These are phyloP conservation scores for Tetratostichococcus sp. DNA, from an alignment of 139 green algal genomes.

Conservation along the genomic window DNA sequence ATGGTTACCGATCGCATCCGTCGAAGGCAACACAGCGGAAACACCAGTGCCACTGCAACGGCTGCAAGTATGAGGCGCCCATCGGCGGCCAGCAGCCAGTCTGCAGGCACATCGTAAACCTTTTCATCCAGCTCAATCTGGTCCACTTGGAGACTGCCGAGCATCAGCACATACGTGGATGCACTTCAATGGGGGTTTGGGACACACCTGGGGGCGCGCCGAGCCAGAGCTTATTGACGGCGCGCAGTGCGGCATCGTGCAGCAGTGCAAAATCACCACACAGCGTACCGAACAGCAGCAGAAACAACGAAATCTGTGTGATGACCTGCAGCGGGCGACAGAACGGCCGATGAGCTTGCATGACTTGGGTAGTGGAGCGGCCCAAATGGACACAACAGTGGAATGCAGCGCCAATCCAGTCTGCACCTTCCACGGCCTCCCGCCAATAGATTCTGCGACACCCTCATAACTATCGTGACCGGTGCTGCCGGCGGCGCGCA, in stretches of 20 bases:
- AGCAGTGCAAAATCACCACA: constrained; percentile 73
- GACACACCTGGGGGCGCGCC: background rate
- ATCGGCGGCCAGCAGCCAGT: constrained; percentile 27
- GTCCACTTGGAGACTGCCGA: too few relatives aligned
- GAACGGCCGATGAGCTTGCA: background rate
- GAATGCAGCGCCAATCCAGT: constrained; percentile 1
- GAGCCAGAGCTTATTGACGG: background rate
- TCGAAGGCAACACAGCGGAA: constrained; percentile 61
- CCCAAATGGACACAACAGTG: background rate
- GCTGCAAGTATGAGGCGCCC: constrained; percentile 54
- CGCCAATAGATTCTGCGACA: constrained; percentile 52
- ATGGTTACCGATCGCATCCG: constrained; percentile 57
- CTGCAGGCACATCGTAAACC: constrained; percentile 5
- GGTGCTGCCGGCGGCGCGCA: constrained; percentile 41
- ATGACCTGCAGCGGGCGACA: constrained; percentile 37
- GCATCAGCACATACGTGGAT: too few relatives aligned
- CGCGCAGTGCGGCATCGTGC: constrained; percentile 40
- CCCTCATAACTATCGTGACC: constrained; percentile 59
- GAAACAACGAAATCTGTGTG: constrained; percentile 59
- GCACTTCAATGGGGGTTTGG: too few relatives aligned
- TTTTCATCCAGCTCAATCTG: too few relatives aligned
- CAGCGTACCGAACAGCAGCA: constrained; percentile 77
- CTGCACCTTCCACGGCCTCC: constrained; percentile 43
- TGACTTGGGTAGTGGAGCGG: too few relatives aligned
- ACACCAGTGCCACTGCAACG: constrained; percentile 46